Percentiles rank a stretch among this genome's conserved stretches.
phyloP scores from a whole-genome alignment of 2,329 filamentous ascomycete species.

The Chaetomium olivaceum region DNA sequence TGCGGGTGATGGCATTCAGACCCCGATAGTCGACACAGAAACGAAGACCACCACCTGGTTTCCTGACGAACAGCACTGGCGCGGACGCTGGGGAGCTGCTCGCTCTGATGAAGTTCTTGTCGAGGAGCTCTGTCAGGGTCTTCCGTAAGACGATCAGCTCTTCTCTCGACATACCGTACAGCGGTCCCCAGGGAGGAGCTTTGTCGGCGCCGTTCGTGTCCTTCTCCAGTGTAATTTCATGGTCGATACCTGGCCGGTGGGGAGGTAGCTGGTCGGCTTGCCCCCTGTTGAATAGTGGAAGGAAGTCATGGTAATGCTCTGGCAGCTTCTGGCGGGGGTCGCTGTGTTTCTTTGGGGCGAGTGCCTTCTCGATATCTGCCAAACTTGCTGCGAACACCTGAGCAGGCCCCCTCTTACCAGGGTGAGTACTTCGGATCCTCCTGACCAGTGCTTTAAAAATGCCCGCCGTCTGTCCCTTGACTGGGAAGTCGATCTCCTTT shows the following conservation, averaged over 20 bases:
- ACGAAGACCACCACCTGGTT: background rate
- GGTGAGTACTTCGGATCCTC: background rate
- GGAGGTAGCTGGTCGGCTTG: background rate
- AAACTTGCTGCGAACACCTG: background rate
- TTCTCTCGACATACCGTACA: background rate
- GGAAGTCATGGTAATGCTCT: background rate
- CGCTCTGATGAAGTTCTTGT: background rate
- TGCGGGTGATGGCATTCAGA: slow-evolving; percentile 7
- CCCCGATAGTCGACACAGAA: slow-evolving; percentile 3
- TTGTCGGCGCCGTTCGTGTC: background rate
- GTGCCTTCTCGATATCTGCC: slow-evolving; percentile 6
- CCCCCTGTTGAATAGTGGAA: background rate
- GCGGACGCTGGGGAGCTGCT: background rate
- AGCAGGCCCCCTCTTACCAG: background rate
- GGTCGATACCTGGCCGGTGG: background rate
- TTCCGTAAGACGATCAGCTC: background rate
- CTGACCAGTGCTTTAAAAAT: background rate
- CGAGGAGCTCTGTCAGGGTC: background rate
- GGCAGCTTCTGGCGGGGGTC: background rate
- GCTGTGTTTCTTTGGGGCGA: slow-evolving; percentile 5
- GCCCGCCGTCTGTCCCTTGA: background rate
- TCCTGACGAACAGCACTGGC: background rate
- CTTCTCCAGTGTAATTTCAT: background rate
- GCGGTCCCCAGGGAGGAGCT: background rate
- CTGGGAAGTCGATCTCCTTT: background rate